Percentiles rank a stretch among this genome's conserved stretches.
Conservation (phyloP, 352 stramenopile genomes). For the Phytophthora hibernalis region DNA sequence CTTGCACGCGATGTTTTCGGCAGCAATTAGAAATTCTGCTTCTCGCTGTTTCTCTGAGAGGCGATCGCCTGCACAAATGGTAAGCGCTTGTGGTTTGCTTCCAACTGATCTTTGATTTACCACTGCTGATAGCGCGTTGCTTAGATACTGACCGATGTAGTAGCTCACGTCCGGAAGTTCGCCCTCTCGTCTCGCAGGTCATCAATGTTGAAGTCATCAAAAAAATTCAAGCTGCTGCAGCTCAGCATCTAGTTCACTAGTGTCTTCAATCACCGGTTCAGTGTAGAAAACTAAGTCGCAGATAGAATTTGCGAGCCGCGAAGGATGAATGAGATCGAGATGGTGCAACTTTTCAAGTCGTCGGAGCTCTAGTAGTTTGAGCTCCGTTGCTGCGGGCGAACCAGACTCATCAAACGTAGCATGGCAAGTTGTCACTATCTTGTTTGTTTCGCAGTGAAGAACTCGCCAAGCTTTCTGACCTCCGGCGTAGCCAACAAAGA, state of each 20-base stretch:
- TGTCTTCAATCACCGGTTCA: not conserved
- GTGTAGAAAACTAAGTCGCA: conserved; percentile 9
- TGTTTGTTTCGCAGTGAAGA: conserved; percentile 13
- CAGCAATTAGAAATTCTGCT: conserved; percentile 11
- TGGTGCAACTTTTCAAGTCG: not conserved
- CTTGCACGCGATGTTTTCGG: conserved; percentile 20
- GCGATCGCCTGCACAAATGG: conserved; percentile 2
- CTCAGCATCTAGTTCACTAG: not conserved
- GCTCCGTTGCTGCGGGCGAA: not conserved
- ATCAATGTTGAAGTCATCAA: conserved; percentile 16
- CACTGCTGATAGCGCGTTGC: too few species aligned
- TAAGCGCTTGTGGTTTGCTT: conserved; percentile 19
- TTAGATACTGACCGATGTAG: conserved; percentile 3
- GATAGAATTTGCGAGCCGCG: conserved; percentile 1
- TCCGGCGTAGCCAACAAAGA: conserved; percentile 15
- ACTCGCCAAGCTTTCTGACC: conserved; percentile 13
- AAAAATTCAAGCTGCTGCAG: conserved; percentile 17
- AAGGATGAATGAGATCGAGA: conserved; percentile 9
- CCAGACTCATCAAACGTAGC: conserved; percentile 18
- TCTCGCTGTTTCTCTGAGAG: conserved; percentile 3
- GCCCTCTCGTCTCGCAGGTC: conserved; percentile 6
- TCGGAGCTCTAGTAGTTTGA: conserved; percentile 1
- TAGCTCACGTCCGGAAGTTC: not conserved
- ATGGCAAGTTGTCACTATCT: conserved; percentile 7
- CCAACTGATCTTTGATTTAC: conserved; percentile 1